These are phyloP conservation scores for Tylopilus felleus DNA, from an alignment of 768 basidiomycete species.

Conservation along the genomic window DNA sequence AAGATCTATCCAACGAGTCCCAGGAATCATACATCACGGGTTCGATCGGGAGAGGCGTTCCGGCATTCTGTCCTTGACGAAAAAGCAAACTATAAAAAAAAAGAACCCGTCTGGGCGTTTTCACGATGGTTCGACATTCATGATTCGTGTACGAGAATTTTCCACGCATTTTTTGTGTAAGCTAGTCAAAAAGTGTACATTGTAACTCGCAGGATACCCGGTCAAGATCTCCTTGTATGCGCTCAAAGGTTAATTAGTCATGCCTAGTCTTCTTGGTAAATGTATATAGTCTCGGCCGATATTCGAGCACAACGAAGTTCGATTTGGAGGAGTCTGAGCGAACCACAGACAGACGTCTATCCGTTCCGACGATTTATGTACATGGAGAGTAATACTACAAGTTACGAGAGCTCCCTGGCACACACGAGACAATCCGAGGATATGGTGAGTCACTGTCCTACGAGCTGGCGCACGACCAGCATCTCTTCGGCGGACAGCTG, in stretches of 20 bases:
- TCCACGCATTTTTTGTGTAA: background rate
- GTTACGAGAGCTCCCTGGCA: background rate
- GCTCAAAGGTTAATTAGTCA: background rate
- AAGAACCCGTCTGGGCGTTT: background rate
- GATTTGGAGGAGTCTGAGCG: background rate
- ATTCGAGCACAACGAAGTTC: background rate
- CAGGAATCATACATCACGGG: constrained; percentile 56
- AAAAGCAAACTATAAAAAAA: too few relatives aligned
- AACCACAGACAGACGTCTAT: background rate
- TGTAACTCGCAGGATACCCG: background rate
- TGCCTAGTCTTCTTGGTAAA: background rate
- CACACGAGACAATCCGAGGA: background rate
- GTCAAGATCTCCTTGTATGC: background rate
- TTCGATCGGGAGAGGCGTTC: constrained; percentile 13
- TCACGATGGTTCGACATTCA: too few relatives aligned
- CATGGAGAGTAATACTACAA: constrained; percentile 16
- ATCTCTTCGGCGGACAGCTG: constrained; percentile 71
- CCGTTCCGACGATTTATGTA: constrained; percentile 4
- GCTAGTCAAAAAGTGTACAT: background rate
- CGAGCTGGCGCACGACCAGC: constrained; percentile 54
- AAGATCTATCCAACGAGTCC: constrained; percentile 69
- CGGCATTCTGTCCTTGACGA: background rate
- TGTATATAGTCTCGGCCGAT: background rate
- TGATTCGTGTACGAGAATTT: background rate
- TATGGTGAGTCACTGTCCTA: constrained; percentile 28